Evolutionary conservation across 805 yeast genomes (phyloP), one percentile per base, ranked within the genome.

Genomic region (Starmerella apis): DNA sequence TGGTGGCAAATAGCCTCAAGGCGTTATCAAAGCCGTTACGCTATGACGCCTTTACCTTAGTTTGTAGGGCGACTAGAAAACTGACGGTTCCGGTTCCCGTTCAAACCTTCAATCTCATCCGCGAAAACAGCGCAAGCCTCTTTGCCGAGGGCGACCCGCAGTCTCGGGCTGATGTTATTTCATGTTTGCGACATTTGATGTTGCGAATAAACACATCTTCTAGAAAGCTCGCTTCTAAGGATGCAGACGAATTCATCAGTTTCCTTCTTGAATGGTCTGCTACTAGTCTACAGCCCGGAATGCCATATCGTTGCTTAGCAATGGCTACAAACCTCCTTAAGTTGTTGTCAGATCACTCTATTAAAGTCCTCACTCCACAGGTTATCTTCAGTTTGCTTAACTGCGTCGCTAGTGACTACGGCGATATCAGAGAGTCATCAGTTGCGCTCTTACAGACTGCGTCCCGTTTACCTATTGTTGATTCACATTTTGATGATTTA

Each of bases 81-180:
- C 75, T 76, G 2, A 76, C 95, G 0, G 69, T 68, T 45, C 78
- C 79, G 0, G 71, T 88, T 2, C 70, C 76, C 0, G 44, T 65
- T 0, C 62, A 62, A 23, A 68, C 77, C 0, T 75, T 75, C 49
- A 67, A 69, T 0, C 58, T 75, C 1, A 56, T 87, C 0, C 57
- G 64, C 33, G 61, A 68, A 0, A 65, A 73, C 27, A 59, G 81
- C 4, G 75, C 74, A 27, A 65, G 73, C 3, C 71, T 80, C 53
- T 73, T 82, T 50, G 70, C 74, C n/a, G 94, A 84, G 51, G 70
- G 75, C 18, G 78, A 81, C 49, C 71, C 85, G 14, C 88, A 83
- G 53, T 70, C 76, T 0, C 71, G 96, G 60, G 80, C 80, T 55
- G 79, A 77, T 42, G 77, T 84, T 46, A 70, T 71, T 24, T 79